Conservation (phyloP, 2,329 filamentous ascomycete genomes). For the Akanthomyces muscarius region DNA sequence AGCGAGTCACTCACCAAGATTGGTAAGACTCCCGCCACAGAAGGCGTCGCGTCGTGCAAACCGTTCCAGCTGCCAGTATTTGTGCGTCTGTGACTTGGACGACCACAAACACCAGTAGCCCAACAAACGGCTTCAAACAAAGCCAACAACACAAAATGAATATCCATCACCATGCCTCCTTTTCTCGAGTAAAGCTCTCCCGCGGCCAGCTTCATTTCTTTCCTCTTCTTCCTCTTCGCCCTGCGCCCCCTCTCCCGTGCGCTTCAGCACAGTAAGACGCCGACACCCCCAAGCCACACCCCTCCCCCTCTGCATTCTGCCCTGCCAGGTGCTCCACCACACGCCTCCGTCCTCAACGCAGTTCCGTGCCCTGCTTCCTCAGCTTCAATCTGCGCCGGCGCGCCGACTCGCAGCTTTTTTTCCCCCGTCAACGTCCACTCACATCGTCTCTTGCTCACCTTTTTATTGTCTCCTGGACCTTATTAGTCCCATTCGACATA, state of each 20-base stretch:
- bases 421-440: neutral
- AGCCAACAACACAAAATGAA: neutral
- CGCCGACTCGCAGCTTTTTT: neutral
- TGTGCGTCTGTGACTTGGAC: neutral
- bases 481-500: neutral
- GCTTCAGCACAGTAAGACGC: slow-evolving; percentile 9
- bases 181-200: neutral
- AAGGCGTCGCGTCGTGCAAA: neutral
- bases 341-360: slow-evolving; percentile 14
- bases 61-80: neutral
- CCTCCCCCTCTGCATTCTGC: neutral
- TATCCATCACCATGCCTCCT: neutral
- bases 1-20: neutral
- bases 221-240: neutral
- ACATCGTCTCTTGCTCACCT: neutral
- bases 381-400: slow-evolving; percentile 18
- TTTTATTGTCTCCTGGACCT: neutral
- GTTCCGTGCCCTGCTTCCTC: slow-evolving; percentile 18
- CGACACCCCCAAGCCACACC: slow-evolving; percentile 2
- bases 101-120: neutral
- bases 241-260: neutral
- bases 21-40: neutral
- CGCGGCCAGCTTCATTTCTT: neutral
- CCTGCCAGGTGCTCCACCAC: slow-evolving; percentile 7
- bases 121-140: neutral